Base-by-base conservation (phyloP, 1,284 basidiomycete species). In the Ustilago tritici region DNA sequence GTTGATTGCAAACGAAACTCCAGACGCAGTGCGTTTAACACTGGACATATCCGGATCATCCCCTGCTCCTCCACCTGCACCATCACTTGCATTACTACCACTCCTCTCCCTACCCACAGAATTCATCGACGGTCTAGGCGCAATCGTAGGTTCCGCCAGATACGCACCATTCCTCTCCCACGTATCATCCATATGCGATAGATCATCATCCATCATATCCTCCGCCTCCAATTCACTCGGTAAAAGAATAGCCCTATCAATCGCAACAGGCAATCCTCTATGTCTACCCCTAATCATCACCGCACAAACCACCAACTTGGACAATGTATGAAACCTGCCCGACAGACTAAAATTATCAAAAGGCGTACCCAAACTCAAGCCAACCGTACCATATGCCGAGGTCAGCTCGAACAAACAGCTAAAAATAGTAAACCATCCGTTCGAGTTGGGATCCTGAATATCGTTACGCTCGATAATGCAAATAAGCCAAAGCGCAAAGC, bases 281-380 rank as follows among this genome's bases (percentile, higher is more conserved):
- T 98, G 95, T 12, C 95, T 90, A 9, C 95, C 95, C 73, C 95
- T 92, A 62, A 98, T 89, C 94, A 98, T 98, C 77, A 98, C 94
- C 4, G 79, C 77, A 56, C 71, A 76, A 23, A 98, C 85, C 61
- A 98, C 91, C 28, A 98, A 89, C 87, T 98, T 98, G 0, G 94
- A 95, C 4, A 97, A 87, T 0, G 92, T 91, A 9, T 89, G 88
- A 73, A 96, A 91, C 8, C 92, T 90, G 1, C 94, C 95, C 7
- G 91, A 91, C 59, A 97, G 90, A 0, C 73, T 72, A 82, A 91
- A 93, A 80, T 92, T 92, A 54, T 80, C 81, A 87, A 90, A 88
- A 1, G 91, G 90, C 4, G 92, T 87, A 0, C 93, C 93, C 2
- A 93, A 87, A 84, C 92, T 94, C 31, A 86, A 58, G 0, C 85